These are phyloP conservation scores for Diaporthe humulicola DNA, from an alignment of 2,329 filamentous ascomycete species.

Conservation along the genomic window DNA sequence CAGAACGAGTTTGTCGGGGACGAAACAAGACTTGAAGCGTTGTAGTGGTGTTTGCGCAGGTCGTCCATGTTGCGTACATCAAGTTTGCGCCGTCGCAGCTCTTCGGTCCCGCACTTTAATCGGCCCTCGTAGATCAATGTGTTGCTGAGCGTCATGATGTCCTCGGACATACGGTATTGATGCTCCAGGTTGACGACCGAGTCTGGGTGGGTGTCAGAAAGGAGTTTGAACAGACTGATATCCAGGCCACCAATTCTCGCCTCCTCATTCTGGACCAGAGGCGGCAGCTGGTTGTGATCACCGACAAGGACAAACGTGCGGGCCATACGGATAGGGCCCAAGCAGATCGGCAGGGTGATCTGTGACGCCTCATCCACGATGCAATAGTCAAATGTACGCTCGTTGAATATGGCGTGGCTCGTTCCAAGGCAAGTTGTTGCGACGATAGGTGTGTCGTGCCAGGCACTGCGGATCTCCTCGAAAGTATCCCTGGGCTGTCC, in stretches of 20 bases:
- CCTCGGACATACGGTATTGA: slow-evolving; percentile 98
- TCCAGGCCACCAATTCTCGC: slow-evolving; percentile 89
- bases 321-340: slow-evolving; percentile 94
- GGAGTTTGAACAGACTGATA: slow-evolving; percentile 91
- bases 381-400: slow-evolving; percentile 95
- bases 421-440: slow-evolving; percentile 96
- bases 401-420: slow-evolving; percentile 88
- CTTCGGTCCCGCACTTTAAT: slow-evolving; percentile 87
- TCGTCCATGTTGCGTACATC: slow-evolving; percentile 75
- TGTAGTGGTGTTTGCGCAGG: slow-evolving; percentile 72
- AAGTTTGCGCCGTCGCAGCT: slow-evolving; percentile 78
- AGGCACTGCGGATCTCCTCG: slow-evolving; percentile 85
- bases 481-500: slow-evolving; percentile 80
- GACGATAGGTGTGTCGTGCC: slow-evolving; percentile 89
- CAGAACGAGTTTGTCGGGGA: slow-evolving; percentile 64
- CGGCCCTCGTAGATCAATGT: slow-evolving; percentile 92
- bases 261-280: slow-evolving; percentile 92
- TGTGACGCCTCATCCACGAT: slow-evolving; percentile 99
- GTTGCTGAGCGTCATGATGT: slow-evolving; percentile 95
- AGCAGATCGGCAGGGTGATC: slow-evolving; percentile 93
- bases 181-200: slow-evolving; percentile 94
- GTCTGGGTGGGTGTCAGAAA: slow-evolving; percentile 88
- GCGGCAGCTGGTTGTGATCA: slow-evolving; percentile 95
- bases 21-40: slow-evolving; percentile 51
- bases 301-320: slow-evolving; percentile 94